phyloP scores from a whole-genome alignment of 1,284 basidiomycete species.

The Cystobasidiaceae sp. region DNA sequence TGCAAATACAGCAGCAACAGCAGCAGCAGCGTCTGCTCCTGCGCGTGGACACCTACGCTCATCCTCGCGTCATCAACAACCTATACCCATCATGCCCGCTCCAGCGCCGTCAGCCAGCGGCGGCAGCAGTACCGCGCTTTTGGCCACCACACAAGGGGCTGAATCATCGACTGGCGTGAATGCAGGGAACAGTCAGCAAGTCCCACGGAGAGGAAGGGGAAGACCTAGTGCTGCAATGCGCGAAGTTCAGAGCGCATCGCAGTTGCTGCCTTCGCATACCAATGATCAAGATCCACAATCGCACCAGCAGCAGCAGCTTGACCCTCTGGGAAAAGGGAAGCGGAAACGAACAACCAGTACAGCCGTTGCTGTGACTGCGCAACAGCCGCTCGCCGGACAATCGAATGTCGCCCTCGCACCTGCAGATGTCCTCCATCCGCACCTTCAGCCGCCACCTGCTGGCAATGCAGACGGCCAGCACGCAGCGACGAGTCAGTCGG shows the following conservation, averaged over 20 bases:
- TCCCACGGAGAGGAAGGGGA: too few relatives aligned
- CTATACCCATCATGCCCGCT: slow-evolving; percentile 8
- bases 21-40: neutral
- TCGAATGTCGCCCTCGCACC: neutral
- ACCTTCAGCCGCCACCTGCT: neutral
- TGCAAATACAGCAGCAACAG: neutral
- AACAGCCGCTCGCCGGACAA: neutral
- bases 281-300: too few relatives aligned
- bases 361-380: neutral
- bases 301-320: too few relatives aligned
- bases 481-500: neutral
- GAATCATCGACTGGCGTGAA: too few relatives aligned
- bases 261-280: neutral
- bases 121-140: neutral
- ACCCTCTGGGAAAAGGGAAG: slow-evolving; percentile 4
- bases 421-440: neutral
- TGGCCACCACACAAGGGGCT: neutral
- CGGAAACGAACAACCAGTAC: slow-evolving; percentile 3
- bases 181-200: too few relatives aligned
- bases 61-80: slow-evolving; percentile 18
- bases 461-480: neutral
- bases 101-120: neutral
- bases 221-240: too few relatives aligned
- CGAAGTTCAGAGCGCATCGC: too few relatives aligned
- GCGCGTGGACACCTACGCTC: neutral